These are phyloP conservation scores for Phytophthora palmivora DNA, from an alignment of 352 stramenopile species.

Conservation along the genomic window DNA sequence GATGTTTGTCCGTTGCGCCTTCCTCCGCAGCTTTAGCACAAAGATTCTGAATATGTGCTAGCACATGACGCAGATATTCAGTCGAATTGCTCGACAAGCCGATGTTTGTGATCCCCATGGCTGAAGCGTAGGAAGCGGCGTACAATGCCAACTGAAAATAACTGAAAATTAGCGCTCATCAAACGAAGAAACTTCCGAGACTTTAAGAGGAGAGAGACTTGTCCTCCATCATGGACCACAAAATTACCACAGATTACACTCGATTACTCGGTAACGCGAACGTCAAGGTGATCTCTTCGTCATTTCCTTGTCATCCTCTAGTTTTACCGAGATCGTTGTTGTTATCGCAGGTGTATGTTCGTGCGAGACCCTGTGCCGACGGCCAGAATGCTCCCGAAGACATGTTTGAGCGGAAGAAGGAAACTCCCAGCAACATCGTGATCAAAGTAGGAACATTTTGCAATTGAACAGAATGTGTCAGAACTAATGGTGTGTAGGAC, in stretches of 20 bases:
- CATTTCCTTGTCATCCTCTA: too few species aligned
- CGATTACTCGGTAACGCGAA: constrained; percentile 78
- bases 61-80: constrained; percentile 40
- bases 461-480: not conserved
- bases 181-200: not conserved
- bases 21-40: constrained; percentile 19
- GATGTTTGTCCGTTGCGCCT: constrained; percentile 45
- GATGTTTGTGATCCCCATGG: constrained; percentile 14
- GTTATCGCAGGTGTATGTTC: constrained; percentile 66
- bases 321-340: too few species aligned
- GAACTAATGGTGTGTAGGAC: constrained; percentile 43
- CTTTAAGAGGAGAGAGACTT: not conserved
- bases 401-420: constrained; percentile 86
- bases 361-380: constrained; percentile 79
- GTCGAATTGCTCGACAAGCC: constrained; percentile 19
- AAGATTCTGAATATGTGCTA: constrained; percentile 54
- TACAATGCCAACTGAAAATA: constrained; percentile 10
- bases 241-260: constrained; percentile 88
- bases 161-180: constrained; percentile 10
- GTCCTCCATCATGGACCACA: constrained; percentile 72
- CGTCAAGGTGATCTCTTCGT: constrained; percentile 66
- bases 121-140: not conserved
- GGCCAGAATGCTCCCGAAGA: constrained; percentile 70
- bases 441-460: constrained; percentile 59
- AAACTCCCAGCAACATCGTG: constrained; percentile 81